Conservation (phyloP, 768 basidiomycete species). For the Crepidotus variabilis region DNA sequence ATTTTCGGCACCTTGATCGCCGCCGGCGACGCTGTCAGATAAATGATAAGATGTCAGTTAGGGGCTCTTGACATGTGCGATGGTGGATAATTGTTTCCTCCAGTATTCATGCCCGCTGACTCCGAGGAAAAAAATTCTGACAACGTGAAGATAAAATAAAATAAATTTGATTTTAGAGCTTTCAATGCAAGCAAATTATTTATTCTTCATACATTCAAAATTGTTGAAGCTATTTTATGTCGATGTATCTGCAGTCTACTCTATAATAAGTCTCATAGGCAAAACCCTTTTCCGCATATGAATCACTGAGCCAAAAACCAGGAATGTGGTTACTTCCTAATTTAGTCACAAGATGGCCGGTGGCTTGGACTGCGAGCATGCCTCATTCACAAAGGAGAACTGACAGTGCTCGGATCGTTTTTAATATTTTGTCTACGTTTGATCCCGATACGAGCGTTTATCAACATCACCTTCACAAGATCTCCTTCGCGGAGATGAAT, state of each 20-base stretch:
- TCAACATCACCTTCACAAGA: neutral
- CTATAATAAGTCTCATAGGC: neutral
- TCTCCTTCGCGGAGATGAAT: neutral
- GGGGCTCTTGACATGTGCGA: no score
- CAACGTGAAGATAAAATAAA: no score
- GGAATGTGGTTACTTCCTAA: neutral
- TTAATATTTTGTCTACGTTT: neutral
- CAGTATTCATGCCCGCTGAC: no score
- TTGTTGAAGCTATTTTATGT: no score
- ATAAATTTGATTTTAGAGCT: no score
- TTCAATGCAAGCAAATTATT: no score
- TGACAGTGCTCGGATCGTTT: neutral
- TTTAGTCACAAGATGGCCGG: neutral
- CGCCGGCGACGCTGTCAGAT: neutral
- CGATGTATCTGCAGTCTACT: no score
- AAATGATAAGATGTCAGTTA: no score
- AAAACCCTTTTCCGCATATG: neutral
- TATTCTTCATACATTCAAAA: no score
- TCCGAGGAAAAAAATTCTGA: no score
- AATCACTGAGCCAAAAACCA: neutral
- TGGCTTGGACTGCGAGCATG: neutral
- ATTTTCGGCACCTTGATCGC: neutral
- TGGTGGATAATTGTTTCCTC: no score
- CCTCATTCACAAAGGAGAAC: neutral
- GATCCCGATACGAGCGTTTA: neutral